A percentile compares a stretch with the other conserved stretches of the same genome.
phyloP scores from a whole-genome alignment of 164 flowering plant species.

The Sextonia rubra region DNA sequence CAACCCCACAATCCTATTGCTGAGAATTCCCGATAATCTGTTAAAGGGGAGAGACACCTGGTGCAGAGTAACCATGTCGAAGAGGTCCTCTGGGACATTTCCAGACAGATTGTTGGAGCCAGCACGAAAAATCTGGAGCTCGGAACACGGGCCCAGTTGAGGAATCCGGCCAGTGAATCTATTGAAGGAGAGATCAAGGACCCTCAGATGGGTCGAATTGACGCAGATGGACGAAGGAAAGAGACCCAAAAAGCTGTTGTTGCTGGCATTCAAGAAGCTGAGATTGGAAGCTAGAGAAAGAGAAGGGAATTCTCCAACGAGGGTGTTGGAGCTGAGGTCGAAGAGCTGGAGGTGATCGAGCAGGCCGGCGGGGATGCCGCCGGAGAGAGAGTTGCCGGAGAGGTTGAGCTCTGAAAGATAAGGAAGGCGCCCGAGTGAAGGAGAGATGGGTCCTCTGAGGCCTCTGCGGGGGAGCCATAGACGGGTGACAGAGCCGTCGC shows the following conservation, averaged over 20 bases:
- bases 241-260: conserved; percentile 42
- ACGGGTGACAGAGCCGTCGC: conserved; percentile 26
- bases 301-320: conserved; percentile 36
- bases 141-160: conserved; percentile 32
- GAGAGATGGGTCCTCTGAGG: conserved; percentile 32
- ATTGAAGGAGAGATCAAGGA: conserved; percentile 54
- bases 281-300: conserved; percentile 23
- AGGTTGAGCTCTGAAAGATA: conserved; percentile 46
- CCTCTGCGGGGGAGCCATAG: conserved; percentile 39
- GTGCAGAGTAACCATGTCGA: conserved; percentile 19
- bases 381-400: conserved; percentile 37
- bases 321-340: conserved; percentile 47
- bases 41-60: conserved; percentile 44
- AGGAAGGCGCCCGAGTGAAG: conserved; percentile 36
- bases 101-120: conserved; percentile 50
- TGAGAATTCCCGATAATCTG: conserved; percentile 32
- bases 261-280: conserved; percentile 40
- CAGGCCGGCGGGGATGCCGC: conserved; percentile 31
- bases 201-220: conserved; percentile 1
- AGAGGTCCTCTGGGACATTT: conserved; percentile 37
- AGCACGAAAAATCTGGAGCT: conserved; percentile 37
- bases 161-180: conserved; percentile 38
- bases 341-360: conserved; percentile 33
- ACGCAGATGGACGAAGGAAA: conserved; percentile 40
- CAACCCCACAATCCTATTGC: conserved; percentile 8